These are phyloP conservation scores for Scheffersomyces segobiensis DNA, from an alignment of 1,139 yeast genomes.

Conservation along the genomic window DNA sequence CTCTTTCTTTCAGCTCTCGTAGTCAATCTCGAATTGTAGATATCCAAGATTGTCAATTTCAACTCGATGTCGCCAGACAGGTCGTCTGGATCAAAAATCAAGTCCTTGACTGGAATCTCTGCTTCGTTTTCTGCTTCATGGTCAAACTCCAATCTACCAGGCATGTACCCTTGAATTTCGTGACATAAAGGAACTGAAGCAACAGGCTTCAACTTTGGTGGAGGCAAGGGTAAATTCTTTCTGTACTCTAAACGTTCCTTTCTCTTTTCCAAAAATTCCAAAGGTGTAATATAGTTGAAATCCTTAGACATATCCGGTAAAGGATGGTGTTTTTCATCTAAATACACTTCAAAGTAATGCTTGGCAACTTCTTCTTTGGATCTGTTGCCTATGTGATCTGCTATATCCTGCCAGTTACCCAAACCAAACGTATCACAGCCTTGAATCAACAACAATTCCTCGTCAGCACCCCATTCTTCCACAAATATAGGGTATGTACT, in stretches of 20 bases:
- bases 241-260: constrained; percentile 69
- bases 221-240: constrained; percentile 64
- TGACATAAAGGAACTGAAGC: constrained; percentile 96
- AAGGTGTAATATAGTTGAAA: constrained; percentile 62
- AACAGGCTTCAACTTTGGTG: constrained; percentile 81
- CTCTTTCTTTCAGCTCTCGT: constrained; percentile 93
- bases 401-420: constrained; percentile 97
- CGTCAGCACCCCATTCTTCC: constrained; percentile 98
- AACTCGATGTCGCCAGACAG: constrained; percentile 83
- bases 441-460: constrained; percentile 81
- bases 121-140: constrained; percentile 97
- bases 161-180: constrained; percentile 97
- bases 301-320: constrained; percentile 75
- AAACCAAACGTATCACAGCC: constrained; percentile 90
- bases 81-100: constrained; percentile 94
- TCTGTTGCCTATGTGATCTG: constrained; percentile 92
- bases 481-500: constrained; percentile 92
- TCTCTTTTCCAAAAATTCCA: constrained; percentile 68
- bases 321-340: constrained; percentile 74
- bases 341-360: constrained; percentile 74
- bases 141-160: constrained; percentile 95
- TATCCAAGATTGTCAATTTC: constrained; percentile 82
- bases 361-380: constrained; percentile 87
- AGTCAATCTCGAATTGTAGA: constrained; percentile 85
- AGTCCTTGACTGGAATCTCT: constrained; percentile 88